A percentile compares a stretch with the other conserved stretches of the same genome.
Conservation (phyloP, 2,329 filamentous ascomycete genomes). For the Arthrobotrys conoides region DNA sequence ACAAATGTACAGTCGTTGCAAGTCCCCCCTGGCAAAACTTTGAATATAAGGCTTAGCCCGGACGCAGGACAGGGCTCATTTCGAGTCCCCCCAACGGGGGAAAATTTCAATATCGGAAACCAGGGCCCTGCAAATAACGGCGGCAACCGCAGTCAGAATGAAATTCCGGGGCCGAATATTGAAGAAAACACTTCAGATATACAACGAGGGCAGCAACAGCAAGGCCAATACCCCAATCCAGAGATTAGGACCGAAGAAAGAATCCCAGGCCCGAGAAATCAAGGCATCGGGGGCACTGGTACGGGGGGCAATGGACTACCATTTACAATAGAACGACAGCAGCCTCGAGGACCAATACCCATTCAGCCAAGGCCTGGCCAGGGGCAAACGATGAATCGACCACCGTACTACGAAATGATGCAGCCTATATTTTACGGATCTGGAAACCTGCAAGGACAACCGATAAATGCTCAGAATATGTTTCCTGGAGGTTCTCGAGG, state of each 20-base stretch:
- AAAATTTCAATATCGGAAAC: neutral
- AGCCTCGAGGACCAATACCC: neutral
- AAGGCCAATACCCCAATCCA: neutral
- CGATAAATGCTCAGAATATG: neutral
- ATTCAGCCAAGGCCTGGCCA: neutral
- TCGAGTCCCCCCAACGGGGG: neutral
- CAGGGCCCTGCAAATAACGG: neutral
- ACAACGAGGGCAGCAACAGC: neutral
- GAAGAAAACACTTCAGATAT: neutral
- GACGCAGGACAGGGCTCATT: neutral
- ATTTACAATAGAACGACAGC: neutral
- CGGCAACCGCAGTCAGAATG: neutral
- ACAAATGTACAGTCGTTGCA: neutral
- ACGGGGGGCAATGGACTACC: too few relatives aligned
- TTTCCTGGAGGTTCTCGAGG: neutral
- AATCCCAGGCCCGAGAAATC: neutral
- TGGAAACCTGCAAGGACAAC: neutral
- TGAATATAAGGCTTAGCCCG: neutral
- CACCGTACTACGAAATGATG: conserved; percentile 14
- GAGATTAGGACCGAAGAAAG: neutral
- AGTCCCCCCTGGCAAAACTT: neutral
- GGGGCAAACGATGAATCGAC: neutral
- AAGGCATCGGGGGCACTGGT: neutral
- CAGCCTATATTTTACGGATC: neutral
- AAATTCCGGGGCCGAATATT: neutral